Evolutionary conservation across 192 early-diverging fungal species (phyloP), one percentile per base, ranked within the genome.

Genomic region (Mortierella claussenii): DNA sequence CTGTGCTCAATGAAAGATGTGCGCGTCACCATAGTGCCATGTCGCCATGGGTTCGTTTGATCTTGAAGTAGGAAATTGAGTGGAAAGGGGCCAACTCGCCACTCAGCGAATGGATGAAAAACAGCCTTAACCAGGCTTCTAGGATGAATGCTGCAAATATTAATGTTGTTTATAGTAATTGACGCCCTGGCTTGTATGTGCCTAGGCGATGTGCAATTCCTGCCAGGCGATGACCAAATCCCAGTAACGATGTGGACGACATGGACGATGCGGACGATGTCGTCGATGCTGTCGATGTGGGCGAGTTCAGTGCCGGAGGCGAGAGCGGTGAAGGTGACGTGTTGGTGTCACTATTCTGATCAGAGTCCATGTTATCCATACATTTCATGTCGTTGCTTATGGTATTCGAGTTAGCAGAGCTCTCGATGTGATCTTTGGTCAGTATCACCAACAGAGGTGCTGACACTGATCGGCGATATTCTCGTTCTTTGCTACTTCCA

Each of bases 181-280:
- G n/a, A n/a, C n/a, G n/a, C n/a, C n/a, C 51, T 54, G 60, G 46
- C 30, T 55, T 65, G 50, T 60, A 55, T 7, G 65, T 45, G 0
- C 70, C 70, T 13, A 75, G 24, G 8, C 44, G 55, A 13, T 75
- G 62, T 17, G 57, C 70, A 45, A 75, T 33, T 4, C 62, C 62
- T 8, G 57, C 57, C 26, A 75, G 57, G 18, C 70, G 70, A 7
- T 58, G 63, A 6, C 70, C 50, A 32, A 75, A n/a, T 13, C 63
- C 42, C 28, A 58, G 20, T 21, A 55, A 58, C 11, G n/a, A 13
- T 11, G 47, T 31, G 10, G 52, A 61, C 8, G 58, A 45, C 23
- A 30, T 34, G 15, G 56, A 54, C 3, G 54, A 27, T 15, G 57
- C 43, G 3, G 59, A 51, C 3, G 43, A 24, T 32, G 53, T 51